phyloP scores from a whole-genome alignment of 31 red algal species.

The Bonnemaisonia californica region DNA sequence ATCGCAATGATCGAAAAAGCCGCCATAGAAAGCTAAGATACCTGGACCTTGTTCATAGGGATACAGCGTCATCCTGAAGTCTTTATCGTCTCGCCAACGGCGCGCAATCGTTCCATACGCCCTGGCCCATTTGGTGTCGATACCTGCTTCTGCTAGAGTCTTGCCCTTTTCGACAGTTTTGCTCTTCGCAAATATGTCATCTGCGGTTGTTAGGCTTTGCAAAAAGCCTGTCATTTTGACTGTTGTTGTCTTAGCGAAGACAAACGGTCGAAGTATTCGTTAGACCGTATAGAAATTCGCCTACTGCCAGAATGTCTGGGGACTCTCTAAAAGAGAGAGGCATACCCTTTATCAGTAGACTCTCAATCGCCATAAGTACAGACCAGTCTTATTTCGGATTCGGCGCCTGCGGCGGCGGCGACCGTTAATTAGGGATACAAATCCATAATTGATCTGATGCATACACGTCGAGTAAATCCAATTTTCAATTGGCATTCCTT shows the following conservation, averaged over 20 bases:
- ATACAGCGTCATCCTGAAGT: constrained; percentile 23
- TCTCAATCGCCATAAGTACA: too few relatives aligned
- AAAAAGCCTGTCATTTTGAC: not conserved
- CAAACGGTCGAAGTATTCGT: not conserved
- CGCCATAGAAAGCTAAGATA: constrained; percentile 1
- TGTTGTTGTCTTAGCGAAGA: not conserved
- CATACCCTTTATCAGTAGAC: too few relatives aligned
- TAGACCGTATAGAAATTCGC: constrained; percentile 16
- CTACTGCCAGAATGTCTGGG: constrained; percentile 33
- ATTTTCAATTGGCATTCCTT: too few relatives aligned
- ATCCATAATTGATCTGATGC: too few relatives aligned
- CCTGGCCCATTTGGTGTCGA: not conserved
- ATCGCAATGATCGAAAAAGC: constrained; percentile 34
- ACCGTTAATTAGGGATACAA: too few relatives aligned
- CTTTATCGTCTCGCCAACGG: constrained; percentile 18
- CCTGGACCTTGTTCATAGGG: constrained; percentile 26
- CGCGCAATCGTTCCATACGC: constrained; percentile 21
- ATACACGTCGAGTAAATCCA: too few relatives aligned
- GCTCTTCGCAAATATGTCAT: not conserved
- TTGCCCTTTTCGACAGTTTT: not conserved
- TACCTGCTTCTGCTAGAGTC: constrained; percentile 8
- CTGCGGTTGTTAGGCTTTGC: not conserved
- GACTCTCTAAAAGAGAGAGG: constrained; percentile 69
- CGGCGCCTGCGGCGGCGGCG: too few relatives aligned
- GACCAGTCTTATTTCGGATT: too few relatives aligned